Evolutionary conservation across 805 yeast species (phyloP), one percentile per base, ranked within the genome.

Genomic region (Spathaspora boniae): DNA sequence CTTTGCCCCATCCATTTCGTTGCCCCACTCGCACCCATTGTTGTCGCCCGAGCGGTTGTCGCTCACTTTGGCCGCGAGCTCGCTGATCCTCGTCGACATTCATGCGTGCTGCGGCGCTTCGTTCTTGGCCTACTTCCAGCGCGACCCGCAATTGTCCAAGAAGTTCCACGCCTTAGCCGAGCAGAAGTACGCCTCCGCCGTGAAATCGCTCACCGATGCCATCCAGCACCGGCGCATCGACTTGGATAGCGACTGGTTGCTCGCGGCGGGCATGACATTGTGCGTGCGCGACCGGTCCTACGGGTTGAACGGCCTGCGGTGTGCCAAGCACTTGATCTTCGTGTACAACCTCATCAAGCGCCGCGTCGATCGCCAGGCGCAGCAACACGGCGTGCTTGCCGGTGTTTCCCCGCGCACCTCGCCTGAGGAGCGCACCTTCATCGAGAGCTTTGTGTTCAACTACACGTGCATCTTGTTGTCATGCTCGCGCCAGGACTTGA

Each of bases 81-180:
- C 31, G 4, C 16, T 18, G 4, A 24, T 29, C 8, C 25, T 36
- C 9, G 32, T 36, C 3, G 36, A 36, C 21, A 19, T 36, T 11
- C 32, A 22, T 16, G 21, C 32, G 16, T 26, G 40, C 24, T 36
- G 33, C 23, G 40, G 40, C 20, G 40, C 40, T 6, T 16, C 29
- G 6, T 36, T 31, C 20, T 25, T 36, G 27, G 14, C 40, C 16
- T 34, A 21, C 14, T 28, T 16, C 19, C 24, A 22, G 16, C 9
- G 11, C 7, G 29, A 11, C 17, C 21, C 27, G 9, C 25, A 34
- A 16, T 12, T 31, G 11, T 15, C 34, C 5, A 4, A 7, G 9
- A 9, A 36, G 9, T 36, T 31, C 23, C 17, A 21, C 15, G 15
- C 27, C 5, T 19, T 36, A 19, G 38, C 40, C 6, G 29, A 36